Percentiles rank a stretch among this genome's conserved stretches.
Conservation (phyloP, 805 yeast genomes). For the Zygoascus flipseniorum region DNA sequence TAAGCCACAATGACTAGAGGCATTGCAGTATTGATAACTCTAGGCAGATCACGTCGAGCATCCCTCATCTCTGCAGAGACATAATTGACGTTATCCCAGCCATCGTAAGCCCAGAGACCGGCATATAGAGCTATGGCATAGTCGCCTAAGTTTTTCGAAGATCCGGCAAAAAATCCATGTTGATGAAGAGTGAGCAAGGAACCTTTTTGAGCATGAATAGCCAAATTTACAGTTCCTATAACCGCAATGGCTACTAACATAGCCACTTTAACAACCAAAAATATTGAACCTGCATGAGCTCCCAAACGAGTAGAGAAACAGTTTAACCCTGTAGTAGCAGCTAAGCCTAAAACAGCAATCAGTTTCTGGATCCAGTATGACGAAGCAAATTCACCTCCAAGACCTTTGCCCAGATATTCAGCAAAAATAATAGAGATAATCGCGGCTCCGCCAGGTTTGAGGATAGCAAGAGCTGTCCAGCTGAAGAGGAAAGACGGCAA, state of each 20-base stretch:
- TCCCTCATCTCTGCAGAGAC: constrained; percentile 34
- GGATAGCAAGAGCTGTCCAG: constrained; percentile 31
- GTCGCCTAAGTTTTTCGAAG: constrained; percentile 22
- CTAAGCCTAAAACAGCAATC: constrained; percentile 26
- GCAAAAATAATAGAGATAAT: constrained; percentile 34
- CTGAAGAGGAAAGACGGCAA: constrained; percentile 31
- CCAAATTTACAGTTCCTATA: constrained; percentile 22
- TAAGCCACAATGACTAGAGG: constrained; percentile 31
- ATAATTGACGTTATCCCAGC: constrained; percentile 38
- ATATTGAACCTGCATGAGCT: constrained; percentile 26
- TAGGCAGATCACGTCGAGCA: constrained; percentile 29
- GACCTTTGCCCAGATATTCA: constrained; percentile 28
- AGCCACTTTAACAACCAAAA: constrained; percentile 28
- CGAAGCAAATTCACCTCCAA: constrained; percentile 11
- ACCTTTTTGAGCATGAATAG: constrained; percentile 15
- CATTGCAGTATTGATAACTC: constrained; percentile 33
- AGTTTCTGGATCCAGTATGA: constrained; percentile 24
- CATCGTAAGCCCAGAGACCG: constrained; percentile 38
- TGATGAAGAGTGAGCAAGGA: constrained; percentile 11
- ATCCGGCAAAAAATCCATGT: constrained; percentile 20
- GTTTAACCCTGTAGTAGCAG: constrained; percentile 22
- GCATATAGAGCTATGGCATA: constrained; percentile 33
- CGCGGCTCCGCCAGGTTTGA: constrained; percentile 35
- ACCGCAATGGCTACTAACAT: constrained; percentile 25
- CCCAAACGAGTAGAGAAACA: constrained; percentile 25